Percentiles rank a stretch among this genome's conserved stretches.
Conservation (phyloP, 345 rosid species). For the Triadica sebifera region DNA sequence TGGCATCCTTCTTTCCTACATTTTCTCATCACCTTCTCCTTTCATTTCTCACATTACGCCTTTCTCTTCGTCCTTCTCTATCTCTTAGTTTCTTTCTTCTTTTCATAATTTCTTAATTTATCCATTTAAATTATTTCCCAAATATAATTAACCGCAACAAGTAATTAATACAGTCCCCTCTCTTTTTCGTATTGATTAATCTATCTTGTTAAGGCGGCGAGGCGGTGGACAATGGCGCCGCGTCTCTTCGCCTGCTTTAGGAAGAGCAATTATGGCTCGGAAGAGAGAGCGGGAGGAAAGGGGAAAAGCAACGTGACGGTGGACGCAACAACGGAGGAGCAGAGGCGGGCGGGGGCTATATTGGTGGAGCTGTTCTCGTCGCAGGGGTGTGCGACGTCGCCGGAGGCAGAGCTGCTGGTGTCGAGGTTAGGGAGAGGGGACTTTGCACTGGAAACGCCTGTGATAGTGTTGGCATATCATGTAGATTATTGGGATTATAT, state of each 20-base stretch:
- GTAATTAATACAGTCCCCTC: background rate
- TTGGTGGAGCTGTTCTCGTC: constrained; percentile 88
- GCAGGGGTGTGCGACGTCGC: constrained; percentile 80
- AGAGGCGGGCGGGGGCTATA: constrained; percentile 48
- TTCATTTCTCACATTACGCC: background rate
- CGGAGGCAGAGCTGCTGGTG: constrained; percentile 70
- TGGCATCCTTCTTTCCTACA: constrained; percentile 32
- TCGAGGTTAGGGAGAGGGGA: constrained; percentile 94
- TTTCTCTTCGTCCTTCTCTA: constrained; percentile 5
- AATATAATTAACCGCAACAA: no score
- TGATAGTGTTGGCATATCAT: constrained; percentile 64
- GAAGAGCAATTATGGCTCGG: constrained; percentile 9
- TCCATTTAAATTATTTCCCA: background rate
- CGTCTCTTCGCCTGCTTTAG: constrained; percentile 78
- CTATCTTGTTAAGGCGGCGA: constrained; percentile 15
- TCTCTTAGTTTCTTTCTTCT: background rate
- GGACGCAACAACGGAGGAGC: constrained; percentile 44
- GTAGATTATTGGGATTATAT: constrained; percentile 91
- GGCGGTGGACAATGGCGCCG: constrained; percentile 46
- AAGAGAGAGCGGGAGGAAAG: background rate
- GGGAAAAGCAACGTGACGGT: constrained; percentile 14
- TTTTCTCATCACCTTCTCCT: constrained; percentile 40
- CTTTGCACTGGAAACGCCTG: constrained; percentile 59
- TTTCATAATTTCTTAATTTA: no score
- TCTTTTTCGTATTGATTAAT: background rate